These are phyloP conservation scores for Aspergillus ellipticus DNA, from an alignment of 495 filamentous ascomycete species.

Conservation along the genomic window DNA sequence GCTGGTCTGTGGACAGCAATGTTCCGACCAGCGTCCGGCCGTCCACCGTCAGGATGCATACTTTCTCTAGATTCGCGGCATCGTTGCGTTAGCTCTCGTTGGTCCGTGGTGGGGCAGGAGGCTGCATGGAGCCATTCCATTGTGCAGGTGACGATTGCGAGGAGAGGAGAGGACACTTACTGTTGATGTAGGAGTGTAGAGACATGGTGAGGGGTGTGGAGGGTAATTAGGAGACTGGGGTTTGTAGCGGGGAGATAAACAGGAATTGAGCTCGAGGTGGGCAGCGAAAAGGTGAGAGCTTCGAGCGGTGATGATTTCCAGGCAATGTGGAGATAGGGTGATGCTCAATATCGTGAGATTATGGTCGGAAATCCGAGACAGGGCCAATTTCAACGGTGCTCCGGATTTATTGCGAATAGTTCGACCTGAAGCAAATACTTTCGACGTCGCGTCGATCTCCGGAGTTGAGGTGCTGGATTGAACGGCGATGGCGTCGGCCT, in stretches of 20 bases:
- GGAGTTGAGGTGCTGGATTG: background rate
- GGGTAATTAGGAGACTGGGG: background rate
- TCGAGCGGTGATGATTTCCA: background rate
- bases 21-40: slow-evolving; percentile 83
- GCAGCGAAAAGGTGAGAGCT: background rate
- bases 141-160: background rate
- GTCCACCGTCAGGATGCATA: slow-evolving; percentile 87
- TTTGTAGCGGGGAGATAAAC: background rate
- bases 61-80: slow-evolving; percentile 62
- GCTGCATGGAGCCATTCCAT: background rate
- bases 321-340: background rate
- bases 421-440: background rate
- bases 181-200: slow-evolving; percentile 62
- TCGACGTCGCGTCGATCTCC: background rate
- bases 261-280: background rate
- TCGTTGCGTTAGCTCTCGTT: background rate
- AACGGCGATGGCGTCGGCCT: background rate
- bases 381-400: background rate
- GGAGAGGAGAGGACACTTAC: slow-evolving; percentile 36
- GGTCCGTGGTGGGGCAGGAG: background rate
- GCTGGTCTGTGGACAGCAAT: slow-evolving; percentile 82
- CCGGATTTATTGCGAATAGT: background rate
- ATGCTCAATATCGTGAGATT: background rate
- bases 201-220: slow-evolving; percentile 48
- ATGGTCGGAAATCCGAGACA: background rate